Percentiles rank a stretch among this genome's conserved stretches.
Conservation (phyloP, 768 basidiomycete species). For the Amyloporia xantha region DNA sequence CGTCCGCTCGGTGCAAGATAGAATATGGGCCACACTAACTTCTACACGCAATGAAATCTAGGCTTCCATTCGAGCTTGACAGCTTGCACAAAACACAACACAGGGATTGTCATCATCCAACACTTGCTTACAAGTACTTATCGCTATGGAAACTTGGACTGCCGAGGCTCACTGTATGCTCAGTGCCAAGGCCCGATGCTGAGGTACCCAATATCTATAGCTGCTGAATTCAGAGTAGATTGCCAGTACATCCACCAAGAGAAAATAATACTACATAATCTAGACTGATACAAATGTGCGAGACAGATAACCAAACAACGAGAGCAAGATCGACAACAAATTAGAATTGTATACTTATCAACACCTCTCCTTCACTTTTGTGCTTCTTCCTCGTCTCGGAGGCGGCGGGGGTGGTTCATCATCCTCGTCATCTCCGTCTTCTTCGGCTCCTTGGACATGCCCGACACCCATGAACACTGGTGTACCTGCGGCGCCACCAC, state of each 20-base stretch:
- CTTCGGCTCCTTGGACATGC: constrained; percentile 51
- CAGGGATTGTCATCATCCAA: too few species aligned
- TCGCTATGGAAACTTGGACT: too few species aligned
- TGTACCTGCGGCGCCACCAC: constrained; percentile 65
- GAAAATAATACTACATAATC: not conserved
- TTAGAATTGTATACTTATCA: not conserved
- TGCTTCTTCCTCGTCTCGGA: not conserved
- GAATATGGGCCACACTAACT: constrained; percentile 28
- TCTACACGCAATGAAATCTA: not conserved
- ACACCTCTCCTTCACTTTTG: not conserved
- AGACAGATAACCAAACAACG: not conserved
- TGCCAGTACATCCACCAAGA: too few species aligned
- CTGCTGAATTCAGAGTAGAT: too few species aligned
- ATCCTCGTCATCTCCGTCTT: constrained; percentile 9
- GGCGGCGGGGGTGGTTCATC: not conserved
- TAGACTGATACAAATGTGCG: not conserved
- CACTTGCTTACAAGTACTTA: too few species aligned
- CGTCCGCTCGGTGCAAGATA: constrained; percentile 56
- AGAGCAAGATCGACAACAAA: constrained; percentile 1
- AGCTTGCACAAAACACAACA: too few species aligned
- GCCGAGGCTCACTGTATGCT: too few species aligned
- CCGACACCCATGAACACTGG: constrained; percentile 70
- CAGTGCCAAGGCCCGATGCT: not conserved
- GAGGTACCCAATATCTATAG: not conserved
- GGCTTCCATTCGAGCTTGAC: too few species aligned